Percentiles rank a stretch among this genome's conserved stretches.
Evolutionary conservation across 169 alveolate species (phyloP).

Genomic region (Toxoplasma gondii): DNA sequence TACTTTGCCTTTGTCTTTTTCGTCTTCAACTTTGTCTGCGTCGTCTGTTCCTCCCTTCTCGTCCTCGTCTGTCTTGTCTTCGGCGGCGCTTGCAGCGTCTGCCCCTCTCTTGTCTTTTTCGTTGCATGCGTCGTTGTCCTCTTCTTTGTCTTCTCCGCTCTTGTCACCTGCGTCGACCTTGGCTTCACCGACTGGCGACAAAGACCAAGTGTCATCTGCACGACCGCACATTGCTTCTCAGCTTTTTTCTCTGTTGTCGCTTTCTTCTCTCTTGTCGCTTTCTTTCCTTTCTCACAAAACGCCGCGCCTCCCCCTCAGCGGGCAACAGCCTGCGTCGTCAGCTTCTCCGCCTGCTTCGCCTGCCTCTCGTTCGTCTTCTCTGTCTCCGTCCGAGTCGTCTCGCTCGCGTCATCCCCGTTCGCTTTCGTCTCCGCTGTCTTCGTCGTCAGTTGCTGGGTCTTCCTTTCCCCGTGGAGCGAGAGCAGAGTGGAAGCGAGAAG

Average conservation of each 20-base stretch:
- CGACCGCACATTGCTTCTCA: background rate
- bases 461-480: too few species aligned
- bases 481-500: too few species aligned
- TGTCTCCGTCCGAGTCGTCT: background rate
- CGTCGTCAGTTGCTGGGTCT: background rate
- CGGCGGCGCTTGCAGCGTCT: background rate
- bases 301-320: background rate
- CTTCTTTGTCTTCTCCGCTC: background rate
- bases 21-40: background rate
- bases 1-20: background rate
- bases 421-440: background rate
- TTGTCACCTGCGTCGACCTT: background rate
- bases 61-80: background rate
- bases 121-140: too few species aligned
- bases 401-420: background rate
- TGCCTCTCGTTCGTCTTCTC: background rate
- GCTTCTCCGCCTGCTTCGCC: background rate
- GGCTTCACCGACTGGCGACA: background rate
- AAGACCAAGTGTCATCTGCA: too few species aligned
- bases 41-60: background rate
- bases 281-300: background rate
- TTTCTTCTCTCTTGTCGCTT: background rate
- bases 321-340: background rate
- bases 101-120: background rate
- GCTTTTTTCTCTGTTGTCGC: background rate